Evolutionary conservation across 192 early-diverging fungal genomes (phyloP).

Genomic region (Coemansia sp.): DNA sequence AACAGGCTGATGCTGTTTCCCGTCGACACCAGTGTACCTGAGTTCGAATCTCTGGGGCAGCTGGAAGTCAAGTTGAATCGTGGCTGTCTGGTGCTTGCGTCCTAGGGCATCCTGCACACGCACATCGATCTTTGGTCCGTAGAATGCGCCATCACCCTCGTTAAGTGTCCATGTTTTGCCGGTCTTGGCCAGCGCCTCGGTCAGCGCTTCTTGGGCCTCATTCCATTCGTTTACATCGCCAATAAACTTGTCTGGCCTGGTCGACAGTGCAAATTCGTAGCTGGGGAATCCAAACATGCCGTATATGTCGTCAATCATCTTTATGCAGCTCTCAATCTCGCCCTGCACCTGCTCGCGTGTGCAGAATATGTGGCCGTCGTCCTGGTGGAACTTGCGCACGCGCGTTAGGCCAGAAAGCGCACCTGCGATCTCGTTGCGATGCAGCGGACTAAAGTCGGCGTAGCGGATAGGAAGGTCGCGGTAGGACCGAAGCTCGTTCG

Average conservation of each 20-base stretch:
- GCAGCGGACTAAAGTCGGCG: slow-evolving; percentile 93
- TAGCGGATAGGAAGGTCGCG: slow-evolving; percentile 86
- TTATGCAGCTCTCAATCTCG: slow-evolving; percentile 80
- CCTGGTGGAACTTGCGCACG: slow-evolving; percentile 94
- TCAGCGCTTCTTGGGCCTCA: slow-evolving; percentile 74
- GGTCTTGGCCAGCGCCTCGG: slow-evolving; percentile 66
- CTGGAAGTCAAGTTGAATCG: slow-evolving; percentile 95
- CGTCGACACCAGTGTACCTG: slow-evolving; percentile 72
- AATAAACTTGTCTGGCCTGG: slow-evolving; percentile 76
- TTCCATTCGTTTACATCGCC: slow-evolving; percentile 78
- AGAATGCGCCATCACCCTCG: slow-evolving; percentile 91
- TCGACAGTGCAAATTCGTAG: slow-evolving; percentile 81
- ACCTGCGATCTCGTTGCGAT: slow-evolving; percentile 91
- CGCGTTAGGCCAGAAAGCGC: slow-evolving; percentile 88
- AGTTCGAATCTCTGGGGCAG: slow-evolving; percentile 84
- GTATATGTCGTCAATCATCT: slow-evolving; percentile 80
- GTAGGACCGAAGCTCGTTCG: slow-evolving; percentile 77
- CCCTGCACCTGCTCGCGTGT: slow-evolving; percentile 71
- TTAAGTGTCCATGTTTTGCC: slow-evolving; percentile 71
- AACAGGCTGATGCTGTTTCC: slow-evolving; percentile 70
- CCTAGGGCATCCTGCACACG: slow-evolving; percentile 80
- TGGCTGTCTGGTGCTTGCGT: slow-evolving; percentile 89
- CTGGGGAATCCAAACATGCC: slow-evolving; percentile 73
- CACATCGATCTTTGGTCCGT: slow-evolving; percentile 96
- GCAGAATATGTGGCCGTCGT: slow-evolving; percentile 97